Evolutionary conservation across 2,329 filamentous ascomycete species (phyloP), one percentile per base, ranked within the genome.

Genomic region (Xylariaceae sp.): DNA sequence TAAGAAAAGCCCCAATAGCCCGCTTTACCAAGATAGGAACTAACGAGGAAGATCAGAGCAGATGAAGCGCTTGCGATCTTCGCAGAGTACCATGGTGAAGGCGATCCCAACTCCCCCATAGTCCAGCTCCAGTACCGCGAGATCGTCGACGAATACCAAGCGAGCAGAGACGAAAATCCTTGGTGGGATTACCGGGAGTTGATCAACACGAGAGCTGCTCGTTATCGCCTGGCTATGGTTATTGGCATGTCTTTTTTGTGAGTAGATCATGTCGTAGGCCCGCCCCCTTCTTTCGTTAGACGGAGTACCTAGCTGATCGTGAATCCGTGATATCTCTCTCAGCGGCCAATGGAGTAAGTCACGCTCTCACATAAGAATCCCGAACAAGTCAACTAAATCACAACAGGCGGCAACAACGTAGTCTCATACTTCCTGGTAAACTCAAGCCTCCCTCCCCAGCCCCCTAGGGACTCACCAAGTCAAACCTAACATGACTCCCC

Each of bases 171-270:
- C 12, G 80, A 82, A 56, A 84, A 84, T 61, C 72, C 76, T 2
- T 83, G 77, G 75, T 84, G 80, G 79, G 77, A 84, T 65, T 84
- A 79, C 70, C 69, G 76, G 7, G 79, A 80, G 58, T 69, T 83
- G 19, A 71, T 74, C 65, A 76, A 79, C 64, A 77, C 73, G 3
- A 68, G 68, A 12, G 73, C 73, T 39, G 72, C 73, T 37, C 70
- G 74, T 12, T 80, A 80, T 63, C 68, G 78, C 26, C 70, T 78
- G 2, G 73, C 73, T 63, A 75, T 80, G 65, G 75, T 80, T 2
- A 67, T 80, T 30, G 70, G 68, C 12, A 80, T 81, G 74, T 71
- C 74, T 0, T 80, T 80, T 65, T 78, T 81, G 58, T 60, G 43
- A 57, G 58, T 45, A 34, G 11, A 43, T 8, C 5, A 9, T 11